Percentiles rank a stretch among this genome's conserved stretches.
phyloP scores from a whole-genome alignment of 1,284 basidiomycete species.

The Chalciporus sp. region DNA sequence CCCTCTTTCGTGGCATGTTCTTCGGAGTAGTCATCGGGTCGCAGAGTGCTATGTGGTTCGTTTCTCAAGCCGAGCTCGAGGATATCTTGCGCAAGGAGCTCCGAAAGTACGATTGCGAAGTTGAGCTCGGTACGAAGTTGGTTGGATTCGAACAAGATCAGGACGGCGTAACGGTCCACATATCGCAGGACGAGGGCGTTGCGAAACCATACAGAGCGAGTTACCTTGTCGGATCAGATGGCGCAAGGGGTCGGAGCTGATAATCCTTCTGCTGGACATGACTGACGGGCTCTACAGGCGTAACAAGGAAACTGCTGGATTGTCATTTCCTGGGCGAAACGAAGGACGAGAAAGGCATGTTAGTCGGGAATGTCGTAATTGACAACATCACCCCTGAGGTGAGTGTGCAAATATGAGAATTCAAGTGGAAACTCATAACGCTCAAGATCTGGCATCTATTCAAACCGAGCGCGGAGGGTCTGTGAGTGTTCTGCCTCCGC shows the following conservation, averaged over 20 bases:
- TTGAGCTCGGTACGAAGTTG: background rate
- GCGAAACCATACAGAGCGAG: background rate
- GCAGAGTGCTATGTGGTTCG: background rate
- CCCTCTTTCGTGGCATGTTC: background rate
- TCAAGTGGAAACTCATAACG: background rate
- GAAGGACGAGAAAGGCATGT: background rate
- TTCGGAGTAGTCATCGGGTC: background rate
- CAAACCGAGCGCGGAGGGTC: background rate
- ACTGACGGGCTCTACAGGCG: background rate
- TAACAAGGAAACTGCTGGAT: background rate
- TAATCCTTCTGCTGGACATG: background rate
- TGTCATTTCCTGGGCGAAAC: background rate
- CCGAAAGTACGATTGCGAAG: background rate
- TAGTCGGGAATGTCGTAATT: background rate
- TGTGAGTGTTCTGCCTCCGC: too few relatives aligned
- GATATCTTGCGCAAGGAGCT: background rate
- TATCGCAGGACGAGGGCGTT: too few relatives aligned
- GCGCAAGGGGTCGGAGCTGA: constrained; percentile 25
- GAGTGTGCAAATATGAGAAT: background rate
- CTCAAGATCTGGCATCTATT: background rate
- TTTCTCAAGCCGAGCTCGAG: background rate
- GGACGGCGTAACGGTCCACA: too few relatives aligned
- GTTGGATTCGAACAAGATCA: too few relatives aligned
- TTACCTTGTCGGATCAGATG: constrained; percentile 42
- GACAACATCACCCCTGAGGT: background rate